Evolutionary conservation across 2,329 filamentous ascomycete genomes (phyloP).

Genomic region (Emericellopsis atlantica): DNA sequence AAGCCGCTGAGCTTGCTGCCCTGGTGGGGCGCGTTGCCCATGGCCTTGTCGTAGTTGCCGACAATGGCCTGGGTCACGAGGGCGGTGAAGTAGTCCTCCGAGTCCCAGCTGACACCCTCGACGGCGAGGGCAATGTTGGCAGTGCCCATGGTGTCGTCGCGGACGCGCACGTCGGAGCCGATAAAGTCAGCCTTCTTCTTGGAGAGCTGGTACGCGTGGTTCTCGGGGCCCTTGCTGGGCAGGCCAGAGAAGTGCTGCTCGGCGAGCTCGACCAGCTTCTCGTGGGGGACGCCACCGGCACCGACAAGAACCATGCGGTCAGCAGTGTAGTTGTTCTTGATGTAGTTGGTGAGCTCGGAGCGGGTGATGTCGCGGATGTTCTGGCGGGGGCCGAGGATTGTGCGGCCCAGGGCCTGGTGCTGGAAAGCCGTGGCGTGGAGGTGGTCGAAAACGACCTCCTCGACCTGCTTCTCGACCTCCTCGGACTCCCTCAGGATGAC

Average conservation of each 20-base stretch:
- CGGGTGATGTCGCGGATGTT: conserved; percentile 96
- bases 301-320: conserved; percentile 99
- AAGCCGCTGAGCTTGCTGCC: conserved; percentile 96
- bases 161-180: conserved; percentile 88
- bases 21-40: conserved; percentile 94
- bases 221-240: conserved; percentile 62
- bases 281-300: conserved; percentile 85
- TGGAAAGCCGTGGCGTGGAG: conserved; percentile 97
- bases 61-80: conserved; percentile 97
- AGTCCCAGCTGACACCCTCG: conserved; percentile 99
- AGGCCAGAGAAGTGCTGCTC: conserved; percentile 88
- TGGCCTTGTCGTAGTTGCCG: conserved; percentile 98
- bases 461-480: conserved; percentile 99
- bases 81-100: conserved; percentile 97
- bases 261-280: conserved; percentile 86
- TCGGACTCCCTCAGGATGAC: conserved; percentile 98
- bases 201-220: conserved; percentile 60
- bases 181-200: conserved; percentile 92
- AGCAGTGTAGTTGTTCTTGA: conserved; percentile 99
- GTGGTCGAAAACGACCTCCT: conserved; percentile 99
- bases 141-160: conserved; percentile 90
- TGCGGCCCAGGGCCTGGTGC: conserved; percentile 89
- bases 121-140: conserved; percentile 98
- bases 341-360: conserved; percentile 85
- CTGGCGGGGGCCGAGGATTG: conserved; percentile 92